A percentile compares a stretch with the other conserved stretches of the same genome.
phyloP scores from a whole-genome alignment of 768 basidiomycete genomes.

The Neoboletus magnificus region DNA sequence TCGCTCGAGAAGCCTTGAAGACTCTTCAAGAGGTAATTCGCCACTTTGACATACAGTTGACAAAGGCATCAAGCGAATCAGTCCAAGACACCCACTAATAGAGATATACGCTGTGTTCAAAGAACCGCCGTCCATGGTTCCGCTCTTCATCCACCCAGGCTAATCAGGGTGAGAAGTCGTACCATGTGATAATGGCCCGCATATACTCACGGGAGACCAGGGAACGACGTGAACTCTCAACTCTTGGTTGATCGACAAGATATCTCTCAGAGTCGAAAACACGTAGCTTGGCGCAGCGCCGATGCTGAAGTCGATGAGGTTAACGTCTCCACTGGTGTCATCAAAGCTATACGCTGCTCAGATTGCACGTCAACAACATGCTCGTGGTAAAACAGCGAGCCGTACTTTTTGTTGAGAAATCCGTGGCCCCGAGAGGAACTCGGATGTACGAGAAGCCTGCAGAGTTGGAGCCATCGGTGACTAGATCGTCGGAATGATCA shows the following conservation, averaged over 20 bases:
- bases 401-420: constrained; percentile 61
- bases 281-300: constrained; percentile 57
- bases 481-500: constrained; percentile 22
- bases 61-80: not conserved
- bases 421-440: constrained; percentile 68
- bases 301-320: constrained; percentile 56
- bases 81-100: constrained; percentile 40
- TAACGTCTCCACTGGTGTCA: constrained; percentile 58
- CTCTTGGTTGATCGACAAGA: constrained; percentile 51
- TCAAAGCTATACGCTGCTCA: constrained; percentile 60
- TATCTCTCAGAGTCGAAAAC: constrained; percentile 63
- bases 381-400: not conserved
- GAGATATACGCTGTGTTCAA: constrained; percentile 47
- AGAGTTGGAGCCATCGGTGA: constrained; percentile 55
- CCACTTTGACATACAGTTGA: constrained; percentile 42
- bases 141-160: constrained; percentile 81
- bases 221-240: constrained; percentile 59
- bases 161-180: constrained; percentile 22
- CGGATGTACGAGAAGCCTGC: constrained; percentile 71
- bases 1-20: constrained; percentile 65
- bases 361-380: constrained; percentile 2
- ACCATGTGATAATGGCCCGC: too few species aligned
- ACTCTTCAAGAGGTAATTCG: constrained; percentile 68
- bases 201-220: constrained; percentile 65
- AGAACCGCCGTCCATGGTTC: constrained; percentile 65